These are phyloP conservation scores for Fomes fomentarius DNA, from an alignment of 1,284 basidiomycete species.

Conservation along the genomic window DNA sequence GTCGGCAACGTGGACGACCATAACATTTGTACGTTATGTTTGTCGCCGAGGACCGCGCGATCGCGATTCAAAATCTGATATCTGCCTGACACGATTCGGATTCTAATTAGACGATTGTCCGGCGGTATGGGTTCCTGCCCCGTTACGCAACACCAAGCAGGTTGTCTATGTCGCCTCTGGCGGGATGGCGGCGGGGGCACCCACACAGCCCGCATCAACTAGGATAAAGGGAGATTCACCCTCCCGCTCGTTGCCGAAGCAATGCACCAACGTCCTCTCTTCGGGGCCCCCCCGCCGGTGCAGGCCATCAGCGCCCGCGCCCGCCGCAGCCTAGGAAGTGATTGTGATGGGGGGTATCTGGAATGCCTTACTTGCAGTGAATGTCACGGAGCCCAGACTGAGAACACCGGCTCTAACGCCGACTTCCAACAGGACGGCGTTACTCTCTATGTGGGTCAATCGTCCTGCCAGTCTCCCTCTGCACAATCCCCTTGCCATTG, in stretches of 20 bases:
- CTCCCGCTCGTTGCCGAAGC: conserved; percentile 1
- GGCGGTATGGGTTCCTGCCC: background rate
- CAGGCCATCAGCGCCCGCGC: conserved; percentile 9
- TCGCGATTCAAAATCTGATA: conserved; percentile 5
- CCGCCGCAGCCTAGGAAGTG: conserved; percentile 6
- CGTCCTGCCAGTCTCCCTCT: background rate
- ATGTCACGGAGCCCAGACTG: too few species aligned
- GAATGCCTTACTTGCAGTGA: too few species aligned
- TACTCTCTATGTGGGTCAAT: background rate
- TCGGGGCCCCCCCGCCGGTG: background rate
- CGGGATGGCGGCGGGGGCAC: background rate
- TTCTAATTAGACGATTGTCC: conserved; percentile 4
- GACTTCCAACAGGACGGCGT: background rate
- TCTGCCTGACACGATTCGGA: conserved; percentile 3
- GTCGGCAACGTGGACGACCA: background rate
- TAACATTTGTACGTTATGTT: conserved; percentile 13
- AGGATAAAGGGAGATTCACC: background rate
- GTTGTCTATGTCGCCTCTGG: too few species aligned
- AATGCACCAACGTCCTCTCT: background rate
- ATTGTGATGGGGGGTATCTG: conserved; percentile 4
- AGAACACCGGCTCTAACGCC: too few species aligned
- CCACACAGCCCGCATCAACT: background rate
- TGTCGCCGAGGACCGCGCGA: conserved; percentile 6
- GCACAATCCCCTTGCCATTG: background rate
- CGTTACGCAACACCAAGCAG: too few species aligned